Evolutionary conservation across 306 rosid genomes (phyloP).

Genomic region (Vicia sativa): DNA sequence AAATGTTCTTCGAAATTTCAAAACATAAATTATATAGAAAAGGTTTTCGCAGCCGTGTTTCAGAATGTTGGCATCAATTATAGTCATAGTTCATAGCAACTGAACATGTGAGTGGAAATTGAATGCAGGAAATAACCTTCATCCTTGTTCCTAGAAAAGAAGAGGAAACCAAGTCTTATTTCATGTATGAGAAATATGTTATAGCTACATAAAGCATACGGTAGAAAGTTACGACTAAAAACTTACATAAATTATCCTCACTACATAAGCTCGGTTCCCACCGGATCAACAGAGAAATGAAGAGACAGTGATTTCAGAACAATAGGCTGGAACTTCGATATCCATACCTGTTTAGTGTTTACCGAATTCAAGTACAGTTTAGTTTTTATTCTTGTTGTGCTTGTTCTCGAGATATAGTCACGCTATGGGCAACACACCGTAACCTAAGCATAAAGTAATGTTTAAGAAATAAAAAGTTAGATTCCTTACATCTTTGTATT

Average conservation of each 20-base stretch:
- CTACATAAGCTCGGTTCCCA: conserved; percentile 93
- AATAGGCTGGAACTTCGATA: conserved; percentile 68
- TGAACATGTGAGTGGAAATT: conserved; percentile 24
- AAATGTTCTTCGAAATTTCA: conserved; percentile 29
- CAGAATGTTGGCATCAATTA: conserved; percentile 33
- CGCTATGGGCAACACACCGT: conserved; percentile 5
- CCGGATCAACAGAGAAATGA: conserved; percentile 78
- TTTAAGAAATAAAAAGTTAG: conserved; percentile 21
- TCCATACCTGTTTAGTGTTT: conserved; percentile 79
- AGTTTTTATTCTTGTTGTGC: conserved; percentile 37
- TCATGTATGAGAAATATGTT: conserved; percentile 20
- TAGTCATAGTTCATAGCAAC: conserved; percentile 31
- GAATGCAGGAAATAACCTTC: conserved; percentile 38
- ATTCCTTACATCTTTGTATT: conserved; percentile 80
- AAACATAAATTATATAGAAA: conserved; percentile 11
- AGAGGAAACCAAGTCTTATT: conserved; percentile 38
- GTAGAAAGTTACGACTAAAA: conserved; percentile 27
- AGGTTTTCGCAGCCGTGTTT: conserved; percentile 12
- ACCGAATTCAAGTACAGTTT: conserved; percentile 38
- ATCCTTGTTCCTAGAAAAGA: conserved; percentile 30
- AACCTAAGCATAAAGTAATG: conserved; percentile 15
- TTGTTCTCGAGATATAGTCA: conserved; percentile 29
- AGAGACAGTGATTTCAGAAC: conserved; percentile 64
- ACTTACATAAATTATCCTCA: conserved; percentile 44
- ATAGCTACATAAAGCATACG: not conserved